These are phyloP conservation scores for Stemphylium beticola DNA, from an alignment of 2,329 filamentous ascomycete species.

Conservation along the genomic window DNA sequence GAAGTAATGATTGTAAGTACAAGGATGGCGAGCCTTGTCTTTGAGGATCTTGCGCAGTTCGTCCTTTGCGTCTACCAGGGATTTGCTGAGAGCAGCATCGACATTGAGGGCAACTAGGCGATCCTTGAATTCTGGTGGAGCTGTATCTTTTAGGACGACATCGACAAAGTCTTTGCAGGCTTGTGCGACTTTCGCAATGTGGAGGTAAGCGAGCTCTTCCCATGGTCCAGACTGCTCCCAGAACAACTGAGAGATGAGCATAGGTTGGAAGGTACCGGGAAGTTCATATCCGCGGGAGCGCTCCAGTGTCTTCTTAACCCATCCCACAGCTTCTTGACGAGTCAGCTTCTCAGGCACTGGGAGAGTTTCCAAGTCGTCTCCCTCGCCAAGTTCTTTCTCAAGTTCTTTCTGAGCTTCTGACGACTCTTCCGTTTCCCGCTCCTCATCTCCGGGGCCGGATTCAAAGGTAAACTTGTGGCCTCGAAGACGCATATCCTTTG, in stretches of 20 bases:
- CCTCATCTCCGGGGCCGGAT: conserved; percentile 20
- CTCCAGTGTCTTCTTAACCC: conserved; percentile 50
- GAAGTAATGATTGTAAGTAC: conserved; percentile 61
- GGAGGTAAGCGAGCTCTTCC: conserved; percentile 50
- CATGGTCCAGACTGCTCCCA: conserved; percentile 63
- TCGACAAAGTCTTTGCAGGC: conserved; percentile 46
- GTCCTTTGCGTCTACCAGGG: conserved; percentile 39
- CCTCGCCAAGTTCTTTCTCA: conserved; percentile 21
- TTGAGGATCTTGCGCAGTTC: conserved; percentile 57
- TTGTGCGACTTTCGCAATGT: conserved; percentile 47
- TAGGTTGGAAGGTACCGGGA: conserved; percentile 65
- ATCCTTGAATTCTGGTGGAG: conserved; percentile 50
- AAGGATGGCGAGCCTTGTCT: conserved; percentile 57
- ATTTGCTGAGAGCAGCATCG: conserved; percentile 49
- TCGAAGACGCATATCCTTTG: conserved; percentile 48
- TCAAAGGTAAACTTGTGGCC: conserved; percentile 53
- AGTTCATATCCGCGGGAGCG: conserved; percentile 62
- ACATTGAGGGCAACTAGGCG: conserved; percentile 50
- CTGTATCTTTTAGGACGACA: conserved; percentile 44
- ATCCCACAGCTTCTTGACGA: conserved; percentile 49
- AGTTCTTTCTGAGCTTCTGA: conserved; percentile 3
- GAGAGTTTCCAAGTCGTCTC: background rate
- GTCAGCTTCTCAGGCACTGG: conserved; percentile 31
- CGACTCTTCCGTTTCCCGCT: conserved; percentile 2
- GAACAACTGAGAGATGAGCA: conserved; percentile 66